Evolutionary conservation across 2,329 filamentous ascomycete species (phyloP).

Genomic region (Xylariaceae sp.): DNA sequence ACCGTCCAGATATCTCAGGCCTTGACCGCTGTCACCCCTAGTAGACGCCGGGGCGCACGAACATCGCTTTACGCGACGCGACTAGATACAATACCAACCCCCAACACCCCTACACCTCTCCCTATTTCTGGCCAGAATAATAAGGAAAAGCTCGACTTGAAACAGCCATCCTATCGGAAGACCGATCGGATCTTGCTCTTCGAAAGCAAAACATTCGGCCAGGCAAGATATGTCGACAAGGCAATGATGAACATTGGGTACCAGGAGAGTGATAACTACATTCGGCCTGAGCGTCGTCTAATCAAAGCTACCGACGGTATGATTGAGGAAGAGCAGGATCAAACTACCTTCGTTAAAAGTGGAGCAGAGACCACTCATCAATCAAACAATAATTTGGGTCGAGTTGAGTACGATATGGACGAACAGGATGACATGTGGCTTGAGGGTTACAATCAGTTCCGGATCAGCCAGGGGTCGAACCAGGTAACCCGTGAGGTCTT

Average conservation of each 20-base stretch:
- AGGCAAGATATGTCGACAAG: slow-evolving; percentile 89
- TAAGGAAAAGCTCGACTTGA: slow-evolving; percentile 74
- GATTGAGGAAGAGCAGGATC: slow-evolving; percentile 56
- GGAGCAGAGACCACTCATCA: slow-evolving; percentile 52
- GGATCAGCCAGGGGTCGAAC: slow-evolving; percentile 70
- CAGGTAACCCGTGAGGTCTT: slow-evolving; percentile 90
- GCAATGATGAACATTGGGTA: slow-evolving; percentile 95
- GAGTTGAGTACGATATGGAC: slow-evolving; percentile 99
- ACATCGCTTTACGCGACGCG: slow-evolving; percentile 52
- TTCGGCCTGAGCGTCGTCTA: slow-evolving; percentile 69
- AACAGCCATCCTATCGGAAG: slow-evolving; percentile 69
- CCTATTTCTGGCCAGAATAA: slow-evolving; percentile 76
- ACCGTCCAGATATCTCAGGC: slow-evolving; percentile 24
- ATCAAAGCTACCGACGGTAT: slow-evolving; percentile 60
- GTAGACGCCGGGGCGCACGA: slow-evolving; percentile 41
- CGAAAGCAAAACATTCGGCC: slow-evolving; percentile 79
- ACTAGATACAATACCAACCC: slow-evolving; percentile 41
- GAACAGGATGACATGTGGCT: slow-evolving; percentile 98
- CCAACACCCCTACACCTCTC: slow-evolving; percentile 61
- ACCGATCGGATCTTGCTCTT: slow-evolving; percentile 77
- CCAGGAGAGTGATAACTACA: slow-evolving; percentile 88
- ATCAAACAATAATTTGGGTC: slow-evolving; percentile 57
- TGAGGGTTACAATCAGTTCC: slow-evolving; percentile 73
- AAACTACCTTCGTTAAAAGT: slow-evolving; percentile 41
- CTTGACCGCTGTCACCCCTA: slow-evolving; percentile 34